phyloP scores from a whole-genome alignment of 1,139 yeast genomes.

The Pichia kudriavzevii region DNA sequence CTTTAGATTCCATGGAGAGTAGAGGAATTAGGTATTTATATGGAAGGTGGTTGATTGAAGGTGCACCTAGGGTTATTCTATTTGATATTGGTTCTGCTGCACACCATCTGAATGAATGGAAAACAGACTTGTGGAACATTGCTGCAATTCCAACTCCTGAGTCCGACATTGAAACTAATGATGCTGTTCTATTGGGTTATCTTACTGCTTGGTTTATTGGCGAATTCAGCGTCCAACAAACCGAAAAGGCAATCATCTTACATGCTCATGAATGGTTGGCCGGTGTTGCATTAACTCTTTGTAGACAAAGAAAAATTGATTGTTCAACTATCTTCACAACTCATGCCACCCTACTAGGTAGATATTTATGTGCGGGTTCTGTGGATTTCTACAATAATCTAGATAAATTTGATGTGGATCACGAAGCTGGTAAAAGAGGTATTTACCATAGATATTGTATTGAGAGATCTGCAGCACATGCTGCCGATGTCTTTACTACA shows the following conservation, averaged over 20 bases:
- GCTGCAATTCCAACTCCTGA: slow-evolving; percentile 94
- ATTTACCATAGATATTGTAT: slow-evolving; percentile 95
- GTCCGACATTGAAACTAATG: slow-evolving; percentile 81
- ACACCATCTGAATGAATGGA: slow-evolving; percentile 80
- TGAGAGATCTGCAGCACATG: slow-evolving; percentile 93
- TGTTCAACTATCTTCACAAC: slow-evolving; percentile 95
- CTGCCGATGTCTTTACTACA: slow-evolving; percentile 95
- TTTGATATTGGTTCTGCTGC: slow-evolving; percentile 79
- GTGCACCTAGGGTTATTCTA: slow-evolving; percentile 87
- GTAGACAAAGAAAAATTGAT: slow-evolving; percentile 86
- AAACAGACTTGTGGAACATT: slow-evolving; percentile 81
- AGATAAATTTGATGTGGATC: slow-evolving; percentile 87
- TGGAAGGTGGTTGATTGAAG: slow-evolving; percentile 96
- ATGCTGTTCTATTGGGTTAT: slow-evolving; percentile 88
- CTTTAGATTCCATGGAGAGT: slow-evolving; percentile 65
- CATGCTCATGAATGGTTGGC: slow-evolving; percentile 99
- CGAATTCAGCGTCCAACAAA: slow-evolving; percentile 76
- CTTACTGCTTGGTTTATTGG: slow-evolving; percentile 97
- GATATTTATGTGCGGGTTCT: slow-evolving; percentile 93
- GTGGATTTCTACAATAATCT: slow-evolving; percentile 93
- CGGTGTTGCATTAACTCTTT: slow-evolving; percentile 88
- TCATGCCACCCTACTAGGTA: slow-evolving; percentile 91
- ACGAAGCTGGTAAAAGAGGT: slow-evolving; percentile 97
- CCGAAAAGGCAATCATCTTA: slow-evolving; percentile 73
- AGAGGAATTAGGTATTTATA: slow-evolving; percentile 81